Evolutionary conservation across 768 basidiomycete genomes (phyloP).

Genomic region (Atractiella rhizophila): DNA sequence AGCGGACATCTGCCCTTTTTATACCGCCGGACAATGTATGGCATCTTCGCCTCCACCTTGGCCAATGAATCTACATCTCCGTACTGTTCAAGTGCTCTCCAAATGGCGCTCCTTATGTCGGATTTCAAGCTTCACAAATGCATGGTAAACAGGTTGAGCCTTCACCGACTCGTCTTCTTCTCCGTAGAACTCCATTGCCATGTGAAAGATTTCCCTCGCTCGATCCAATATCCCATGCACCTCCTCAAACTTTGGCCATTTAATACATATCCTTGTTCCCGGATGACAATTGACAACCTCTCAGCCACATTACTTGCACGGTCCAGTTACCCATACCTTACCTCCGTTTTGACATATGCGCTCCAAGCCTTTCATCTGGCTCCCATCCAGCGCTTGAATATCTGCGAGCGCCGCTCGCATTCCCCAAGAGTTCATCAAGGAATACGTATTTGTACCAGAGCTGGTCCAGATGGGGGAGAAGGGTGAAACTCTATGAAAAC

Average conservation of each 20-base stretch:
- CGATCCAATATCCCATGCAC: constrained; percentile 36
- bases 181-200: constrained; percentile 65
- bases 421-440: constrained; percentile 84
- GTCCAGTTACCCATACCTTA: constrained; percentile 71
- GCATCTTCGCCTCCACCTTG: too few relatives aligned
- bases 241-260: constrained; percentile 42
- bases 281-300: constrained; percentile 40
- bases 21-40: too few relatives aligned
- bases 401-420: constrained; percentile 89
- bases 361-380: constrained; percentile 99
- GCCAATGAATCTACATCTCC: too few relatives aligned
- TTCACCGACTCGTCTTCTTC: constrained; percentile 70
- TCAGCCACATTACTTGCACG: constrained; percentile 82
- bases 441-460: constrained; percentile 99
- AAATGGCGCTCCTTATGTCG: constrained; percentile 82
- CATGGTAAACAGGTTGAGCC: constrained; percentile 69
- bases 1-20: too few relatives aligned
- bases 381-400: constrained; percentile 99
- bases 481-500: too few relatives aligned
- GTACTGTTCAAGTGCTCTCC: too few relatives aligned
- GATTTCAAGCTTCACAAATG: constrained; percentile 94
- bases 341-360: constrained; percentile 97
- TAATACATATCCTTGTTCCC: constrained; percentile 38
- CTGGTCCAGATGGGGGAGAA: constrained; percentile 84
- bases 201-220: constrained; percentile 68